These are phyloP conservation scores for Lentinula guzmanii DNA, from an alignment of 768 basidiomycete genomes.

Conservation along the genomic window DNA sequence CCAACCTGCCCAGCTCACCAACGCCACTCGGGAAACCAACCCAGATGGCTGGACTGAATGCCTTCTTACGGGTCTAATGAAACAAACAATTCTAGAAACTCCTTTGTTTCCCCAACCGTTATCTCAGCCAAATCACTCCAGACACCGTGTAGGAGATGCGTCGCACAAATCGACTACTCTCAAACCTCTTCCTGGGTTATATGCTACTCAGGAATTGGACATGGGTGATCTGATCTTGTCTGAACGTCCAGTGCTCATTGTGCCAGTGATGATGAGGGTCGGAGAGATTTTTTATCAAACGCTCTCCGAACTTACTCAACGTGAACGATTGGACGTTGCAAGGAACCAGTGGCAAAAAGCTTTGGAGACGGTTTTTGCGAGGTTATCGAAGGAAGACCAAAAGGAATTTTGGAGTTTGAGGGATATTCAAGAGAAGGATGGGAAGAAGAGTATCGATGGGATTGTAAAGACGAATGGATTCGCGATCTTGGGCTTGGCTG, in stretches of 20 bases:
- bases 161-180: not conserved
- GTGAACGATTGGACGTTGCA: not conserved
- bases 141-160: not conserved
- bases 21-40: not conserved
- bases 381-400: slow-evolving; percentile 19
- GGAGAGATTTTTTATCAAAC: not conserved
- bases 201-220: slow-evolving; percentile 22
- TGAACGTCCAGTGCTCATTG: slow-evolving; percentile 31
- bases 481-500: slow-evolving; percentile 13
- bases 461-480: slow-evolving; percentile 28
- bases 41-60: slow-evolving; percentile 9
- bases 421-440: slow-evolving; percentile 25
- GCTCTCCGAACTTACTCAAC: not conserved
- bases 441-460: slow-evolving; percentile 26
- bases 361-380: slow-evolving; percentile 15
- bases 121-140: not conserved
- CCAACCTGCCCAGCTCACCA: not conserved
- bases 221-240: slow-evolving; percentile 25
- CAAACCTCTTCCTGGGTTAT: slow-evolving; percentile 15
- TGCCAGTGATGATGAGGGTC: slow-evolving; percentile 8
- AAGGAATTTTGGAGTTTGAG: slow-evolving; percentile 23
- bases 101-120: slow-evolving; percentile 2
- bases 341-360: slow-evolving; percentile 16
- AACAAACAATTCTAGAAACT: not conserved
- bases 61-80: not conserved